phyloP scores from a whole-genome alignment of 2,329 filamentous ascomycete genomes.

The Phoma herbarum region DNA sequence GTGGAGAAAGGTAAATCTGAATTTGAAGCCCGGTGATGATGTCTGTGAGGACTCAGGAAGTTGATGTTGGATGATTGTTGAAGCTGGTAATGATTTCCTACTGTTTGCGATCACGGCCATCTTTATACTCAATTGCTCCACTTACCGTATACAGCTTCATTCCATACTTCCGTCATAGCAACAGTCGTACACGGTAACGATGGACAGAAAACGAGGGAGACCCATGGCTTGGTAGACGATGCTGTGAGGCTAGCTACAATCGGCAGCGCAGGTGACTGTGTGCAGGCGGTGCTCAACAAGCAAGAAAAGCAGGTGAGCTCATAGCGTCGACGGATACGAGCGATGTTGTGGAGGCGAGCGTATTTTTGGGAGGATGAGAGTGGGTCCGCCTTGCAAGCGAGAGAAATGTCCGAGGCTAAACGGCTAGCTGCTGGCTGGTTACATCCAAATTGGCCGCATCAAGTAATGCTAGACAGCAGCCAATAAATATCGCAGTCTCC shows the following conservation, averaged over 20 bases:
- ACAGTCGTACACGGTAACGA: conserved; percentile 31
- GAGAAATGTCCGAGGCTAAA: conserved; percentile 39
- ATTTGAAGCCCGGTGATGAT: not conserved
- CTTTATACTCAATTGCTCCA: conserved; percentile 42
- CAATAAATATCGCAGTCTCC: conserved; percentile 39
- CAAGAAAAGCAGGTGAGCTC: conserved; percentile 41
- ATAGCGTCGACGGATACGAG: conserved; percentile 43
- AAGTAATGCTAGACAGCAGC: conserved; percentile 36
- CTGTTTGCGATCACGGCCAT: conserved; percentile 18
- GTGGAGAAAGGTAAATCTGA: not conserved
- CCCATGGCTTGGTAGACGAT: conserved; percentile 32
- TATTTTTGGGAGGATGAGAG: conserved; percentile 47
- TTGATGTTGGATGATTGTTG: conserved; percentile 20
- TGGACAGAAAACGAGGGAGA: conserved; percentile 31
- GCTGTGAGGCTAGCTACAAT: conserved; percentile 30
- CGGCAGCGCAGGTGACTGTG: conserved; percentile 42
- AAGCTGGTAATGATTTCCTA: conserved; percentile 30
- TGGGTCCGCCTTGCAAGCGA: conserved; percentile 38
- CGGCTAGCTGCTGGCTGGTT: conserved; percentile 30
- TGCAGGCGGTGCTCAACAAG: conserved; percentile 26
- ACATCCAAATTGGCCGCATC: conserved; percentile 39
- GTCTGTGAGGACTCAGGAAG: conserved; percentile 9
- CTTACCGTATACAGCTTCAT: conserved; percentile 27
- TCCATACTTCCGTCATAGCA: conserved; percentile 30
- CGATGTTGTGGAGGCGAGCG: conserved; percentile 33